These are phyloP conservation scores for Xylaria sp. DNA, from an alignment of 2,329 filamentous ascomycete species.

Conservation along the genomic window DNA sequence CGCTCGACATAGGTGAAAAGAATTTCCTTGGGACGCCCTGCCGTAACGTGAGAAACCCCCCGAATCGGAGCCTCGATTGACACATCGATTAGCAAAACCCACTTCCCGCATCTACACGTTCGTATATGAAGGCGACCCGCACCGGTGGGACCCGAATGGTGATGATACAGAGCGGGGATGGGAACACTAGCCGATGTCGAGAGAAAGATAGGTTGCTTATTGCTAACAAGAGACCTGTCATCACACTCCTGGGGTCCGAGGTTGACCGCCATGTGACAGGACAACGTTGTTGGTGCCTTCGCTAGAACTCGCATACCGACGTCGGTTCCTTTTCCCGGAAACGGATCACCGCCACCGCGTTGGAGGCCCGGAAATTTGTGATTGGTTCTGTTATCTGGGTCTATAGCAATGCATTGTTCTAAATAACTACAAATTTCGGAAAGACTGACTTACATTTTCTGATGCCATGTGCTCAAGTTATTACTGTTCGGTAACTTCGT, in stretches of 20 bases:
- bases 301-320: constrained; percentile 15
- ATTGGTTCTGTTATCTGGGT: constrained; percentile 10
- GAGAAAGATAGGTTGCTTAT: not conserved
- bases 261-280: not conserved
- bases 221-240: constrained; percentile 1
- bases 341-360: constrained; percentile 26
- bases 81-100: constrained; percentile 26
- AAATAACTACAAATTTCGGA: not conserved
- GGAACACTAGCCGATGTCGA: not conserved
- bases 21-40: constrained; percentile 22
- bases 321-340: constrained; percentile 22
- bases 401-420: not conserved
- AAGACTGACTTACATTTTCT: not conserved
- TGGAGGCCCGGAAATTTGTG: constrained; percentile 8
- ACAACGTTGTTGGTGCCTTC: constrained; percentile 1
- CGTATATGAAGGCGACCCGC: constrained; percentile 25
- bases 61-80: constrained; percentile 28
- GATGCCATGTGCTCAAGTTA: constrained; percentile 12
- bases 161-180: constrained; percentile 22
- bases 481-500: not conserved
- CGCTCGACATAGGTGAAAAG: constrained; percentile 15
- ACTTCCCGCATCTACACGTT: constrained; percentile 28
- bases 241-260: not conserved
- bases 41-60: not conserved
- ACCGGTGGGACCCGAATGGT: constrained; percentile 24